These are phyloP conservation scores for Uronychia binucleata DNA, from an alignment of 73 alveolate species.

Conservation along the genomic window DNA sequence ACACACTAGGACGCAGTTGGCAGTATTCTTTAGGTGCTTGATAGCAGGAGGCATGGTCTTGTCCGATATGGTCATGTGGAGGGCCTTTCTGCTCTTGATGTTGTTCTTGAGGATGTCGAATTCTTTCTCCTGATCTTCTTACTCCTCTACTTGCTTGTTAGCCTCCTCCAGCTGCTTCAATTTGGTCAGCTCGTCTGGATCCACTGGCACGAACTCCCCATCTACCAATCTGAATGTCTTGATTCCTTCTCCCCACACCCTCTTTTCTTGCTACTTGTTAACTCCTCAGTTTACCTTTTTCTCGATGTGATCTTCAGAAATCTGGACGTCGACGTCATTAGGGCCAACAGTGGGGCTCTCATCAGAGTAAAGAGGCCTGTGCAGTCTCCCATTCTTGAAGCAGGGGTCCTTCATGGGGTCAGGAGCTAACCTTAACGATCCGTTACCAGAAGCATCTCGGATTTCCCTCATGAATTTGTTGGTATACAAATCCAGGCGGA, in stretches of 20 bases:
- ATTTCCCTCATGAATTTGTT: conserved; percentile 33
- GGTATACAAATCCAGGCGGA: conserved; percentile 19
- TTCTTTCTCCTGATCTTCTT: conserved; percentile 8
- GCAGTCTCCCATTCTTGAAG: conserved; percentile 29
- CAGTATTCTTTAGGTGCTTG: conserved; percentile 30
- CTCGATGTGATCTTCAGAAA: no score
- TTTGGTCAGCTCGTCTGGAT: conserved; percentile 34
- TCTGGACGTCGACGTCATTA: conserved; percentile 13
- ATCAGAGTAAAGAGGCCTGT: not conserved
- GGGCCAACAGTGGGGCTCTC: conserved; percentile 1
- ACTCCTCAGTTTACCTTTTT: conserved; percentile 15
- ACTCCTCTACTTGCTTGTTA: conserved; percentile 18
- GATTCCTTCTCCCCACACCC: conserved; percentile 47
- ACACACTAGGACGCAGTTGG: conserved; percentile 29
- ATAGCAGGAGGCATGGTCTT: conserved; percentile 42
- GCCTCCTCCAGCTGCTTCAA: conserved; percentile 35
- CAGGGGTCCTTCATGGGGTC: conserved; percentile 32
- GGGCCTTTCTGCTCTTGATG: conserved; percentile 48
- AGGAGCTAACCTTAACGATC: not conserved
- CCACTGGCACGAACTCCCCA: conserved; percentile 42
- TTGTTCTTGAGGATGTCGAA: conserved; percentile 45
- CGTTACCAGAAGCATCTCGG: conserved; percentile 3
- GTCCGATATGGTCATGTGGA: conserved; percentile 43
- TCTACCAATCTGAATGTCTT: conserved; percentile 15
- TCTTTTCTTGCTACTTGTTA: not conserved